A percentile compares a stretch with the other conserved stretches of the same genome.
These are phyloP conservation scores for Pyrus pyrifolia DNA, from an alignment of 306 rosid species.

Conservation along the genomic window DNA sequence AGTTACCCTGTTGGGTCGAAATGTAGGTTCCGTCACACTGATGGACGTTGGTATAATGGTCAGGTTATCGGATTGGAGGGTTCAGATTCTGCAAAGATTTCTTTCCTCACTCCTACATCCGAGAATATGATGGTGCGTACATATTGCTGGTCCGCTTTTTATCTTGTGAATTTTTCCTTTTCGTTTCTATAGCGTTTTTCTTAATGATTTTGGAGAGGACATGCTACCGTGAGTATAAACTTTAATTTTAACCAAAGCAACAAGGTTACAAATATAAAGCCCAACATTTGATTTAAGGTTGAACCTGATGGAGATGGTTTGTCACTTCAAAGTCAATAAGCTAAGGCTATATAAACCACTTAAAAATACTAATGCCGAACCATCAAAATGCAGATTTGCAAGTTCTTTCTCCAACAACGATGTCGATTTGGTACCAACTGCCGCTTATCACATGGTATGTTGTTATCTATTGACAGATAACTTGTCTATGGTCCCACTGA, in stretches of 20 bases:
- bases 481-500: slow-evolving; percentile 5
- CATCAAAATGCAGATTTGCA: slow-evolving; percentile 96
- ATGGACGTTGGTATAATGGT: slow-evolving; percentile 95
- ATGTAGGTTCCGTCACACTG: slow-evolving; percentile 74
- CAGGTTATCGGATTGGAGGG: slow-evolving; percentile 49
- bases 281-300: not conserved
- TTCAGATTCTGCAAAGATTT: slow-evolving; percentile 54
- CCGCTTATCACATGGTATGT: slow-evolving; percentile 97
- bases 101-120: slow-evolving; percentile 83
- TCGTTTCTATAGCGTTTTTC: not conserved
- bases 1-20: slow-evolving; percentile 68
- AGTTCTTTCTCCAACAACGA: slow-evolving; percentile 87
- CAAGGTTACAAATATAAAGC: not conserved
- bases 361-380: slow-evolving; percentile 49
- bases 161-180: not conserved
- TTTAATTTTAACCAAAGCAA: not conserved
- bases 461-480: slow-evolving; percentile 22
- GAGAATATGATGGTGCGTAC: slow-evolving; percentile 78
- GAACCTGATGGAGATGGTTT: not conserved
- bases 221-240: not conserved
- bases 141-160: not conserved
- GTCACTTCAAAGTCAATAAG: not conserved
- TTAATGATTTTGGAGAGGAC: not conserved
- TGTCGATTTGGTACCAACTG: slow-evolving; percentile 89
- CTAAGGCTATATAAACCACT: slow-evolving; percentile 20